These are phyloP conservation scores for Syzygium aqueum DNA, from an alignment of 345 rosid species.

Conservation along the genomic window DNA sequence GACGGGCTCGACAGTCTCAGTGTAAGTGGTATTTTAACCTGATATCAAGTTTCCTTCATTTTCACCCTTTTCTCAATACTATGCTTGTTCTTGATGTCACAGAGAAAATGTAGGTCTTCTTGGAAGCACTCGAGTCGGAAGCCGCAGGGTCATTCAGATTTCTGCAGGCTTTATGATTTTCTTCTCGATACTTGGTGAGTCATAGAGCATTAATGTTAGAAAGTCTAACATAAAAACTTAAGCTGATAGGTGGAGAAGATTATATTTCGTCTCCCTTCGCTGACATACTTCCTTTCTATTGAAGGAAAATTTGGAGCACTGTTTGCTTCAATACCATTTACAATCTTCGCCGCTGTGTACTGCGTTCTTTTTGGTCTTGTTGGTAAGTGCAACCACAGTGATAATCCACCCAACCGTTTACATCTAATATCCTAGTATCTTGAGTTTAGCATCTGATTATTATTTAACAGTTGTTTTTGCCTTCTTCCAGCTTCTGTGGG, in stretches of 20 bases:
- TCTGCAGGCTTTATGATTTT: slow-evolving; percentile 98
- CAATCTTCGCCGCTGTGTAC: slow-evolving; percentile 88
- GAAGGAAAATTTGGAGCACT: slow-evolving; percentile 93
- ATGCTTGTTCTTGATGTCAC: slow-evolving; percentile 3
- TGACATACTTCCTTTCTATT: background rate
- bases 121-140: slow-evolving; percentile 95
- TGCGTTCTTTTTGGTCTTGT: slow-evolving; percentile 92
- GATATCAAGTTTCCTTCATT: background rate
- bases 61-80: background rate
- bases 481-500: slow-evolving; percentile 77
- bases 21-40: slow-evolving; percentile 34
- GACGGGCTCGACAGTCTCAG: slow-evolving; percentile 72
- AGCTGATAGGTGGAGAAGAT: too few species aligned
- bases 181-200: slow-evolving; percentile 82
- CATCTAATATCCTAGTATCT: background rate
- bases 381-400: slow-evolving; percentile 27
- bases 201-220: background rate
- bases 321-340: slow-evolving; percentile 92
- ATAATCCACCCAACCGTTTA: background rate
- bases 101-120: slow-evolving; percentile 95
- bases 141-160: slow-evolving; percentile 94
- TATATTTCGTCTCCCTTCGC: background rate
- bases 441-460: background rate
- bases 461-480: background rate
- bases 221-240: too few species aligned